Percentiles rank a stretch among this genome's conserved stretches.
These are phyloP conservation scores for Blastomyces gilchristii DNA, from an alignment of 2,329 filamentous ascomycete genomes.

Conservation along the genomic window DNA sequence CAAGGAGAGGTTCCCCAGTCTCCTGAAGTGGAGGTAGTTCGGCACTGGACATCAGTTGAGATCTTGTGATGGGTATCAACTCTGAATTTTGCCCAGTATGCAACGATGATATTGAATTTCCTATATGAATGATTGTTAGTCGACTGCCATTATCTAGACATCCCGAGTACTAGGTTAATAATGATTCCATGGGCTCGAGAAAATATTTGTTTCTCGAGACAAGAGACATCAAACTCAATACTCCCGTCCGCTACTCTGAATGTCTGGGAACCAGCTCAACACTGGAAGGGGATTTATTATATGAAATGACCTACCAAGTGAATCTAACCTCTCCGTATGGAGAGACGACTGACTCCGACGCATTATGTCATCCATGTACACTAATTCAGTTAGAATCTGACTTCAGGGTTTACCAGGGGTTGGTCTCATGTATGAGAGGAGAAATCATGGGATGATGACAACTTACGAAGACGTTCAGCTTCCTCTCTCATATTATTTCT, in stretches of 20 bases:
- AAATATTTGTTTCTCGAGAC: not conserved
- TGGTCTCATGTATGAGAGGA: not conserved
- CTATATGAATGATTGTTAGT: constrained; percentile 1
- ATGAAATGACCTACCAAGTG: constrained; percentile 1
- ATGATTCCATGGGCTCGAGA: not conserved
- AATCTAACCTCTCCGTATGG: constrained; percentile 2
- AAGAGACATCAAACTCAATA: not conserved
- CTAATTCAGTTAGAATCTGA: not conserved
- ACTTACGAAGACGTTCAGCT: constrained; percentile 6
- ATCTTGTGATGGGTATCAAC: constrained; percentile 20
- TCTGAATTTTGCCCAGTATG: constrained; percentile 13
- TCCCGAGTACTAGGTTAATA: not conserved
- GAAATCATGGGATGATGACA: not conserved
- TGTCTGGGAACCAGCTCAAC: not conserved
- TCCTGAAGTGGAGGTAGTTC: constrained; percentile 17
- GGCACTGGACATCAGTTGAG: constrained; percentile 20
- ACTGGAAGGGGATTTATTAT: not conserved
- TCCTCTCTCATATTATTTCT: constrained; percentile 19
- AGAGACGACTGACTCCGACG: not conserved
- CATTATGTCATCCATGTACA: not conserved
- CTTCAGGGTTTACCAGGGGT: not conserved
- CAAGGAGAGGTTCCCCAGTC: constrained; percentile 27
- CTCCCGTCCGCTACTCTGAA: not conserved
- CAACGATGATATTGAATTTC: constrained; percentile 3
- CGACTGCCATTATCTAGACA: not conserved